Percentiles rank a stretch among this genome's conserved stretches.
These are phyloP conservation scores for Colletotrichum godetiae DNA, from an alignment of 2,329 filamentous ascomycete species.

Conservation along the genomic window DNA sequence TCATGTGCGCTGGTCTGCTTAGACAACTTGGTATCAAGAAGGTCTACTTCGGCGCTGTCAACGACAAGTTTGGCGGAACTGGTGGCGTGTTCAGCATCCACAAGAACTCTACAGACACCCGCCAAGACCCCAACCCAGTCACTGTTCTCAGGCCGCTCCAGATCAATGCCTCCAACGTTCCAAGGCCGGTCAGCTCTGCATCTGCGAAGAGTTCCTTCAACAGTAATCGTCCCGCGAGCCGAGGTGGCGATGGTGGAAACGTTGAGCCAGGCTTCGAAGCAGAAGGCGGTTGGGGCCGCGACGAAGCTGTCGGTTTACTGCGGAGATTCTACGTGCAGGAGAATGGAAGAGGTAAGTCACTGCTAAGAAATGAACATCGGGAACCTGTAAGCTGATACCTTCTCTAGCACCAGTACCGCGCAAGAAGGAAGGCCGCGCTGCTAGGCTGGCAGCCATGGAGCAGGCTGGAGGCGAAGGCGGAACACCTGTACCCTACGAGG, in stretches of 20 bases:
- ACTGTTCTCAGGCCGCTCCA: slow-evolving; percentile 10
- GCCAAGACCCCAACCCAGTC: neutral
- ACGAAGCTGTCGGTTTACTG: slow-evolving; percentile 92
- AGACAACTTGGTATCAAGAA: slow-evolving; percentile 88
- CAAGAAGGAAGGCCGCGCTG: slow-evolving; percentile 67
- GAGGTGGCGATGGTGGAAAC: slow-evolving; percentile 69
- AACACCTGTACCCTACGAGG: neutral
- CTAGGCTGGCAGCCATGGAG: slow-evolving; percentile 60
- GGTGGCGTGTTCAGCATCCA: slow-evolving; percentile 94
- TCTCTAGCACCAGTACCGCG: slow-evolving; percentile 60
- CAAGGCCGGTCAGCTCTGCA: slow-evolving; percentile 12
- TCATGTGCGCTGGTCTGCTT: slow-evolving; percentile 97
- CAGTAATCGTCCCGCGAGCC: slow-evolving; percentile 35
- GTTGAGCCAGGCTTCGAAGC: slow-evolving; percentile 85
- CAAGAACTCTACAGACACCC: slow-evolving; percentile 57
- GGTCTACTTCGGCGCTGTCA: slow-evolving; percentile 95
- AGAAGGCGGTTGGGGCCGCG: slow-evolving; percentile 86
- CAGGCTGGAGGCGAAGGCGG: slow-evolving; percentile 21
- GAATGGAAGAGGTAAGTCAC: slow-evolving; percentile 82
- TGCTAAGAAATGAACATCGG: slow-evolving; percentile 19
- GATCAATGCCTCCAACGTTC: slow-evolving; percentile 5
- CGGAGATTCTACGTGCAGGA: slow-evolving; percentile 98
- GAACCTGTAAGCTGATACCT: slow-evolving; percentile 32
- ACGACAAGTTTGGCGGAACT: slow-evolving; percentile 96
- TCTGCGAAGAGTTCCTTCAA: slow-evolving; percentile 6